A percentile compares a stretch with the other conserved stretches of the same genome.
Conservation (phyloP, 2,329 filamentous ascomycete species). For the Aspergillus unguis region DNA sequence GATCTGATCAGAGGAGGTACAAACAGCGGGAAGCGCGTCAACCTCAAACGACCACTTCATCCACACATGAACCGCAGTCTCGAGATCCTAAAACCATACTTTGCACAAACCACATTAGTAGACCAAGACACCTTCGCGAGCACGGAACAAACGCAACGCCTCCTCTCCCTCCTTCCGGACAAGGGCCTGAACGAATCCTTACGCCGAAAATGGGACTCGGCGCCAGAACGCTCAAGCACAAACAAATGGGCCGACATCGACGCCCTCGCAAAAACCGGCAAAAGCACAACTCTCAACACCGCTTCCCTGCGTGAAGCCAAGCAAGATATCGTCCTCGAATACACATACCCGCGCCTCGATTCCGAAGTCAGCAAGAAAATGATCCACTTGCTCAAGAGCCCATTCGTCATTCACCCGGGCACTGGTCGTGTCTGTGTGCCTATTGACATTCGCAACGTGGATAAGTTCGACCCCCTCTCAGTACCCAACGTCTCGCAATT, state of each 20-base stretch:
- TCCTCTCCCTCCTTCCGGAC: slow-evolving; percentile 84
- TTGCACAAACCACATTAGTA: slow-evolving; percentile 75
- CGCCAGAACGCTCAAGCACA: slow-evolving; percentile 69
- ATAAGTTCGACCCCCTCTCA: slow-evolving; percentile 78
- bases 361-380: slow-evolving; percentile 96
- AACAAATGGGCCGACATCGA: slow-evolving; percentile 96
- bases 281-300: slow-evolving; percentile 67
- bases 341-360: slow-evolving; percentile 95
- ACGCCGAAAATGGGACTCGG: slow-evolving; percentile 84
- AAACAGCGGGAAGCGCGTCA: slow-evolving; percentile 82
- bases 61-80: slow-evolving; percentile 85
- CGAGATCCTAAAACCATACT: slow-evolving; percentile 77
- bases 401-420: slow-evolving; percentile 93
- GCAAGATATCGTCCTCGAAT: slow-evolving; percentile 93
- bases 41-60: slow-evolving; percentile 78
- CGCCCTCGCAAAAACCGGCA: slow-evolving; percentile 71
- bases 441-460: slow-evolving; percentile 71
- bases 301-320: slow-evolving; percentile 79
- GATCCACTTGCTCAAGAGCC: slow-evolving; percentile 95
- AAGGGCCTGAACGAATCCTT: slow-evolving; percentile 71
- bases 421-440: slow-evolving; percentile 94
- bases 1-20: slow-evolving; percentile 85
- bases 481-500: slow-evolving; percentile 89
- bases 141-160: slow-evolving; percentile 67
- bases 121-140: slow-evolving; percentile 82